A percentile compares a stretch with the other conserved stretches of the same genome.
Evolutionary conservation across 192 early-diverging fungal species (phyloP).

Genomic region (Podila horticola): DNA sequence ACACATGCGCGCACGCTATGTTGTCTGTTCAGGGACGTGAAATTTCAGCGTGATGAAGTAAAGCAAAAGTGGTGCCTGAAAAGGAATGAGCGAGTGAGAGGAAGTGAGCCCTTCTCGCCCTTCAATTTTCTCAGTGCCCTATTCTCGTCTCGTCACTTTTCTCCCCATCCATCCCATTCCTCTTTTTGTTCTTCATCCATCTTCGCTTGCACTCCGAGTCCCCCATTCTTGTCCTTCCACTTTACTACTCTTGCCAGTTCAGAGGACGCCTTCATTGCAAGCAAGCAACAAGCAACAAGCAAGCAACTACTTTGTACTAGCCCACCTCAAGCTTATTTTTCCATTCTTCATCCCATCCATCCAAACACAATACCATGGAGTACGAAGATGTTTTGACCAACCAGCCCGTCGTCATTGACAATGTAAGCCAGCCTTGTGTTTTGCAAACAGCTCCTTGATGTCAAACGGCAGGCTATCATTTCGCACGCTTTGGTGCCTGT

Average conservation of each 20-base stretch:
- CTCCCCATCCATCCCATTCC: background rate
- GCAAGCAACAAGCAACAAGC: background rate
- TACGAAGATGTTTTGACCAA: constrained; percentile 95
- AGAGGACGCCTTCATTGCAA: background rate
- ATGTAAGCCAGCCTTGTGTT: constrained; percentile 71
- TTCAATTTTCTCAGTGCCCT: background rate
- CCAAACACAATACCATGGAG: constrained; percentile 65
- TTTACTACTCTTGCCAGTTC: background rate
- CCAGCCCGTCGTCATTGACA: constrained; percentile 99
- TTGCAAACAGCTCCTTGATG: background rate
- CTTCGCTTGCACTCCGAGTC: background rate
- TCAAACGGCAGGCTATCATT: background rate
- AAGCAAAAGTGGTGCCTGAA: background rate
- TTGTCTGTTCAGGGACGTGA: no score
- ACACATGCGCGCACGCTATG: no score
- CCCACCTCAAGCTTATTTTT: background rate
- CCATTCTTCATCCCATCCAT: background rate
- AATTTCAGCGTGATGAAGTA: background rate
- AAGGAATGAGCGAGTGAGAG: background rate
- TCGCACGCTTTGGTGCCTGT: background rate
- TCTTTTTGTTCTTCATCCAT: background rate
- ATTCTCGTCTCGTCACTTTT: constrained; percentile 1
- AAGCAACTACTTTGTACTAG: background rate
- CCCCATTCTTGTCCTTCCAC: background rate
- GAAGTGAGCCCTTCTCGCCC: background rate